A percentile compares a stretch with the other conserved stretches of the same genome.
Evolutionary conservation across 106 monocot genomes (phyloP).

Genomic region (Cymbidium sinense): DNA sequence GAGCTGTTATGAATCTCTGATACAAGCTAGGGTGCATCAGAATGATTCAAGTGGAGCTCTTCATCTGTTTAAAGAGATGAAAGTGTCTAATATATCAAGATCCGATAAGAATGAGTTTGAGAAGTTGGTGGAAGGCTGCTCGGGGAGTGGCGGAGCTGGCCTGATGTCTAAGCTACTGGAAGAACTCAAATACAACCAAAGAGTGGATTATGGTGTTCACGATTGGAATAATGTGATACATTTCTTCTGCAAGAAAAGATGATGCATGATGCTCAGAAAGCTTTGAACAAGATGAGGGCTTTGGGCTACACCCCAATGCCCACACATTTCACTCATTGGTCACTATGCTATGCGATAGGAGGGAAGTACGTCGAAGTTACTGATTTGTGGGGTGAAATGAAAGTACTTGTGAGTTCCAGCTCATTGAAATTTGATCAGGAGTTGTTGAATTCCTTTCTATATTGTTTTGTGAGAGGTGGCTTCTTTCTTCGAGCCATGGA

Average conservation of each 20-base stretch:
- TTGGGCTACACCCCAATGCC: constrained; percentile 68
- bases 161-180: constrained; percentile 67
- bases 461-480: constrained; percentile 90
- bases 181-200: constrained; percentile 52
- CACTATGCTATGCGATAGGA: constrained; percentile 79
- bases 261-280: constrained; percentile 94
- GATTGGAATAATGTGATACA: constrained; percentile 91
- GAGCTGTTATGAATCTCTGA: constrained; percentile 65
- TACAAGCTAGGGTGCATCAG: constrained; percentile 35
- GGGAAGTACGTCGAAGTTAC: constrained; percentile 77
- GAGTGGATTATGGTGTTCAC: constrained; percentile 54
- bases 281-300: constrained; percentile 79
- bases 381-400: constrained; percentile 95
- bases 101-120: constrained; percentile 35
- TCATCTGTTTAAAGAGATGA: constrained; percentile 65
- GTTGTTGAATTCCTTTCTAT: constrained; percentile 71
- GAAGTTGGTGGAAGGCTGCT: constrained; percentile 42
- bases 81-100: constrained; percentile 44
- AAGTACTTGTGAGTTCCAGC: constrained; percentile 34
- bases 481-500: constrained; percentile 89
- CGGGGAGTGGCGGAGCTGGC: constrained; percentile 28
- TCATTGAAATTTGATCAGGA: constrained; percentile 79
- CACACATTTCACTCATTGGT: constrained; percentile 88
- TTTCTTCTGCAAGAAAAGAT: constrained; percentile 95
- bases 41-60: constrained; percentile 56